Percentiles rank a stretch among this genome's conserved stretches.
Evolutionary conservation across 2,329 filamentous ascomycete genomes (phyloP).

Genomic region (Bipolaris bicolor): DNA sequence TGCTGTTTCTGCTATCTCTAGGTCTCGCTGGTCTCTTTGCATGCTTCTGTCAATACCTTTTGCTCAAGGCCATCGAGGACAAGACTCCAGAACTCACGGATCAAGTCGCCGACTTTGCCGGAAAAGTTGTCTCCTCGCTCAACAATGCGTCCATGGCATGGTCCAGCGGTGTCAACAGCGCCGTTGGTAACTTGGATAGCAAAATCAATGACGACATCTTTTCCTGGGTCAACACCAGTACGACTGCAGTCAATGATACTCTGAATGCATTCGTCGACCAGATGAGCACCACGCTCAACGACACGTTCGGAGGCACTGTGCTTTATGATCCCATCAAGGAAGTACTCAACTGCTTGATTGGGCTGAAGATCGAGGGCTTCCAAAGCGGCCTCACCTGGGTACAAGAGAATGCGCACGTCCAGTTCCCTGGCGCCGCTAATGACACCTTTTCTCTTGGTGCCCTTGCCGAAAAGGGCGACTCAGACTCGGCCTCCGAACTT

Average conservation of each 20-base stretch:
- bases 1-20: constrained; percentile 84
- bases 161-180: constrained; percentile 76
- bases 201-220: constrained; percentile 86
- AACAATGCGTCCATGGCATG: constrained; percentile 76
- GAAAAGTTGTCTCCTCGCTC: constrained; percentile 74
- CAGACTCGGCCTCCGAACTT: constrained; percentile 69
- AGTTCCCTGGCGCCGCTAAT: constrained; percentile 77
- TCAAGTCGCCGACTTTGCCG: constrained; percentile 79
- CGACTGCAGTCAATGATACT: constrained; percentile 81
- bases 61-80: constrained; percentile 75
- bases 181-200: constrained; percentile 67
- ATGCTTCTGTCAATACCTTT: constrained; percentile 79
- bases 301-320: constrained; percentile 80
- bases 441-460: constrained; percentile 86
- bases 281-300: constrained; percentile 75
- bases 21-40: constrained; percentile 81
- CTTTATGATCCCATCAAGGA: constrained; percentile 79
- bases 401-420: constrained; percentile 80
- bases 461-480: constrained; percentile 58
- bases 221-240: constrained; percentile 85
- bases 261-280: constrained; percentile 80
- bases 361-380: constrained; percentile 82
- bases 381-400: constrained; percentile 95
- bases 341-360: constrained; percentile 84
- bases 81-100: constrained; percentile 76